These are phyloP conservation scores for Sporothrix brasiliensis DNA, from an alignment of 2,329 filamentous ascomycete species.

Conservation along the genomic window DNA sequence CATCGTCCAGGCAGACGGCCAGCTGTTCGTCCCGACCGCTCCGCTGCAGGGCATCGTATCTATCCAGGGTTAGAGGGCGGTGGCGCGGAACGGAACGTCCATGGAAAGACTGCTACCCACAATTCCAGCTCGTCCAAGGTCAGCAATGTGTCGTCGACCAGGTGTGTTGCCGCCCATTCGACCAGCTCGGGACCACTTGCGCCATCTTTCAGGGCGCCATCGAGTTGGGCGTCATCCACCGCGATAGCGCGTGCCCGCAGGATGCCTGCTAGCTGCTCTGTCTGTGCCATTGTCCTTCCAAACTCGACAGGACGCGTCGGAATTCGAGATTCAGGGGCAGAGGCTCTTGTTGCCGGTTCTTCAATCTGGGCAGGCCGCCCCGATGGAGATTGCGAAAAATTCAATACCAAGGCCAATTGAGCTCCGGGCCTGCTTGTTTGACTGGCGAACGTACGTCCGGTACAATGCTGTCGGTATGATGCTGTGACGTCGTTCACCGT, in stretches of 20 bases:
- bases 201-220: constrained; percentile 44
- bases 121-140: constrained; percentile 57
- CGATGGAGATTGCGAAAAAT: not conserved
- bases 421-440: not conserved
- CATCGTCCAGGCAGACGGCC: constrained; percentile 38
- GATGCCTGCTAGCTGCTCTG: constrained; percentile 26
- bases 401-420: not conserved
- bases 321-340: not conserved
- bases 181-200: constrained; percentile 45
- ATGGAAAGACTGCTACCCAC: constrained; percentile 36
- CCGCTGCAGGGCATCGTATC: constrained; percentile 53
- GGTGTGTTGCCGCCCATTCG: constrained; percentile 55
- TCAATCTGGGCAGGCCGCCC: not conserved
- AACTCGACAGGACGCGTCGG: constrained; percentile 13
- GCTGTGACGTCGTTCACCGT: not conserved
- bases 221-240: constrained; percentile 38
- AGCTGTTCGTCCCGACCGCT: constrained; percentile 54
- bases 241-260: constrained; percentile 31
- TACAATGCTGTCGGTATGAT: too few species aligned
- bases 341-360: not conserved
- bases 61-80: not conserved
- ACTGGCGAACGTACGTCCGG: not conserved
- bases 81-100: not conserved
- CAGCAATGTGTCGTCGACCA: constrained; percentile 56
- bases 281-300: not conserved